Percentiles rank a stretch among this genome's conserved stretches.
Evolutionary conservation across 2,329 filamentous ascomycete species (phyloP).

Genomic region (Hypomyces rosellus): DNA sequence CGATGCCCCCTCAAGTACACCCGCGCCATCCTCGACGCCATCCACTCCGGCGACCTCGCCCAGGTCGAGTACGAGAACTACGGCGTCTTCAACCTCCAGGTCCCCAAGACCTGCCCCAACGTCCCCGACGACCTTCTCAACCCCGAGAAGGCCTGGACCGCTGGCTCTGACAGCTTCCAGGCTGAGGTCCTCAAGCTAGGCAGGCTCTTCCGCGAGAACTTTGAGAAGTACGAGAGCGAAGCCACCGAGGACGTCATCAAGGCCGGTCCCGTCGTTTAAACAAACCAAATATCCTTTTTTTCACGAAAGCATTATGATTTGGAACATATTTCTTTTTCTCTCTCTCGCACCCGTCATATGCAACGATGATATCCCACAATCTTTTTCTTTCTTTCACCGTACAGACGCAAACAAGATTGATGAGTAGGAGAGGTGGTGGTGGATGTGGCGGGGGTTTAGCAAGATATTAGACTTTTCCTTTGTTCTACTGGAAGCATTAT

Average conservation of each 20-base stretch:
- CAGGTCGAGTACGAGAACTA: slow-evolving; percentile 92
- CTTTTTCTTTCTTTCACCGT: too few species aligned
- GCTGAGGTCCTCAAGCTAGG: slow-evolving; percentile 87
- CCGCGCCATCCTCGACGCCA: slow-evolving; percentile 93
- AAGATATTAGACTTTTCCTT: too few species aligned
- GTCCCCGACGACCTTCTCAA: slow-evolving; percentile 92
- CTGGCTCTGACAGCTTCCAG: slow-evolving; percentile 73
- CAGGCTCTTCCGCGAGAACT: slow-evolving; percentile 89
- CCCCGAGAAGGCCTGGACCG: slow-evolving; percentile 88
- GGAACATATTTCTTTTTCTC: too few species aligned
- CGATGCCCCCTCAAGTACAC: slow-evolving; percentile 98
- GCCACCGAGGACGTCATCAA: slow-evolving; percentile 74
- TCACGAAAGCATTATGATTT: too few species aligned
- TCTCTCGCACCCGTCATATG: too few species aligned
- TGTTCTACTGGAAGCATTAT: too few species aligned
- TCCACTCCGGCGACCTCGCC: slow-evolving; percentile 93
- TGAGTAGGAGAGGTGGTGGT: too few species aligned
- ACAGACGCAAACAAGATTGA: too few species aligned
- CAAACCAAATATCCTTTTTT: not conserved
- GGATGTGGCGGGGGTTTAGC: too few species aligned
- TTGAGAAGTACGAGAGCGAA: slow-evolving; percentile 87
- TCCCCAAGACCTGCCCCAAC: slow-evolving; percentile 85
- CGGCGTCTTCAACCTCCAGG: slow-evolving; percentile 90
- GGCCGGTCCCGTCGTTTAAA: slow-evolving; percentile 46
- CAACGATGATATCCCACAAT: too few species aligned